Base-by-base conservation (phyloP, 495 filamentous ascomycete species). In the Haplographium delicatum region DNA sequence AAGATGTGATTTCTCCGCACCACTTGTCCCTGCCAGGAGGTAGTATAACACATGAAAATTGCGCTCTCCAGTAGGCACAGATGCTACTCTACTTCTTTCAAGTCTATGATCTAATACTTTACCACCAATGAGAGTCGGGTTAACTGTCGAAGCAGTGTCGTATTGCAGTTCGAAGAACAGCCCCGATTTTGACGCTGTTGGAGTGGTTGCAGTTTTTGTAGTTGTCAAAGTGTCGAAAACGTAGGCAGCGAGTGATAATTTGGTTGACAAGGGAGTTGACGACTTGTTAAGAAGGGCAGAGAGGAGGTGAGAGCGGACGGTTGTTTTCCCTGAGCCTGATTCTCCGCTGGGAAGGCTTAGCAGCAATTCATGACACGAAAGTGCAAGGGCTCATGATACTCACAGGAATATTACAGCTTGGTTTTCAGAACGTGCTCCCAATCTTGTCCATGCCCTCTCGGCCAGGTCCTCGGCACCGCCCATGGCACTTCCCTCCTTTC, bases 21-120 rank as follows among this genome's bases (percentile, higher is more conserved):
- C 74, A 58, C 88, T 95, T 7, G 93, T 98, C 41, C 93, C 93
- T 5, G 91, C 87, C 18, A 97, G 68, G 10, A 98, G 78, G 65
- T 98, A 98, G 71, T 98, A 98, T 26, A 98, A 70, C 23, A 91
- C 81, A 67, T 98, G 93, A 68, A 96, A 96, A 63, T 89, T 97
- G 40, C 93, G 83, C 65, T 98, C 93, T 51, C 93, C 93, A 1
- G 93, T 94, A 2, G 93, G 93, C 0, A 96, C 90, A 11, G 83
- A 80, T 24, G 93, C 82, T 57, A 98, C 87, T 53, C 93, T 79
- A 68, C 88, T 94, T 33, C 93, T 73, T 62, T 98, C 93, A 30
- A 98, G 68, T 45, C 93, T 76, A 61, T 98, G 91, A 58, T 97
- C 93, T 37, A 98, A 76, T 13, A 98, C 69, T 67, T 98, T 97